Percentiles rank a stretch among this genome's conserved stretches.
phyloP scores from a whole-genome alignment of 2,329 filamentous ascomycete genomes.

The Arthrobotrys sphaeroides region DNA sequence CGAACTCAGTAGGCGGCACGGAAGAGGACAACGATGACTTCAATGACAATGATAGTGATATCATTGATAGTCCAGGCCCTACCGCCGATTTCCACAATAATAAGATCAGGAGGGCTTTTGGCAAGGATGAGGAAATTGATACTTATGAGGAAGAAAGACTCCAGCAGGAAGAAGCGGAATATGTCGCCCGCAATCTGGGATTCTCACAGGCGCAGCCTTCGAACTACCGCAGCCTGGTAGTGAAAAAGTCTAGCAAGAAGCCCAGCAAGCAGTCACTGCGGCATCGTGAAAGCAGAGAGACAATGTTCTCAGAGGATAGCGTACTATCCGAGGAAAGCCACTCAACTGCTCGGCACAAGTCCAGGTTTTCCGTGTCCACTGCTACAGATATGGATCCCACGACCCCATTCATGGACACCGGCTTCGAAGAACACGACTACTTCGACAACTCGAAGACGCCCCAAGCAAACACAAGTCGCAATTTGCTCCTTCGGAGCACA shows the following conservation, averaged over 20 bases:
- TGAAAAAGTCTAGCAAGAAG: slow-evolving; percentile 33
- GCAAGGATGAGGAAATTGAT: slow-evolving; percentile 29
- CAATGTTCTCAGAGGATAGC: slow-evolving; percentile 51
- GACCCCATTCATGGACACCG: slow-evolving; percentile 43
- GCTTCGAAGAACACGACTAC: slow-evolving; percentile 43
- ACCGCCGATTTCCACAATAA: slow-evolving; percentile 50
- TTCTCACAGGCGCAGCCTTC: slow-evolving; percentile 43
- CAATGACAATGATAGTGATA: slow-evolving; percentile 48
- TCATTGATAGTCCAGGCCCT: slow-evolving; percentile 51
- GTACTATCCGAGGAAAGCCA: slow-evolving; percentile 43
- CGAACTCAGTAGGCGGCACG: slow-evolving; percentile 40
- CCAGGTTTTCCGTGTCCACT: slow-evolving; percentile 50
- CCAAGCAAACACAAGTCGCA: slow-evolving; percentile 34
- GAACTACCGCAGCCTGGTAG: slow-evolving; percentile 17
- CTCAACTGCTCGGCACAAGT: slow-evolving; percentile 27
- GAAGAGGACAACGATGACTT: slow-evolving; percentile 35
- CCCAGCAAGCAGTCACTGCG: slow-evolving; percentile 30
- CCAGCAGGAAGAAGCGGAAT: slow-evolving; percentile 44
- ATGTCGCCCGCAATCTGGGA: slow-evolving; percentile 49
- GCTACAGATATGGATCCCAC: slow-evolving; percentile 36
- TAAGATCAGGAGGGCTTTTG: slow-evolving; percentile 20
- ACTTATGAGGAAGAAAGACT: slow-evolving; percentile 39
- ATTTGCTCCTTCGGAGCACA: slow-evolving; percentile 35
- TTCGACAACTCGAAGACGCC: slow-evolving; percentile 52
- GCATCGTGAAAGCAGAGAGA: slow-evolving; percentile 48